Conservation (phyloP, 1,284 basidiomycete genomes). For the Spongispora temasekensis region DNA sequence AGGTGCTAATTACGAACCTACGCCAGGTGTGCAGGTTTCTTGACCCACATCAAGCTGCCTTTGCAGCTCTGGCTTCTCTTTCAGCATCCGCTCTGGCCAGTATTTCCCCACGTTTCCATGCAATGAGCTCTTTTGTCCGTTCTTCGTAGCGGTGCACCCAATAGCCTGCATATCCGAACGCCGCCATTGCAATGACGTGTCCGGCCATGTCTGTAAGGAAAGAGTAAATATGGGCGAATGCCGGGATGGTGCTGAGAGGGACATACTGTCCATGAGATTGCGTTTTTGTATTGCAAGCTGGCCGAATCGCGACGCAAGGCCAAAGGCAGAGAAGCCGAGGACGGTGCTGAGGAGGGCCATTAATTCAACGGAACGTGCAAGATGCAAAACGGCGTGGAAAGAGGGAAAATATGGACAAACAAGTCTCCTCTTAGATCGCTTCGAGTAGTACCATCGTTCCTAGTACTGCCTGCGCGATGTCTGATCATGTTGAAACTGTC, state of each 20-base stretch:
- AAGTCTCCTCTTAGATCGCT: conserved; percentile 12
- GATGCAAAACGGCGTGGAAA: too few species aligned
- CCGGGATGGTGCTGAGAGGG: neutral
- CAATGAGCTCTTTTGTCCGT: conserved; percentile 57
- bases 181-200: conserved; percentile 64
- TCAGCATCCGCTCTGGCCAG: conserved; percentile 37
- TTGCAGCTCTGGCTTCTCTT: conserved; percentile 19
- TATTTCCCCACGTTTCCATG: conserved; percentile 62
- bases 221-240: neutral
- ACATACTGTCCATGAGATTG: conserved; percentile 68
- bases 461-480: too few species aligned
- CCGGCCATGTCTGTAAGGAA: conserved; percentile 56
- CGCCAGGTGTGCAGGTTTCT: conserved; percentile 1
- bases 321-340: conserved; percentile 77
- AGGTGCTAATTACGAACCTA: conserved; percentile 25
- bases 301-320: conserved; percentile 75
- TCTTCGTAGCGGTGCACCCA: conserved; percentile 68
- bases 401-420: conserved; percentile 27
- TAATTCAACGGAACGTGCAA: too few species aligned
- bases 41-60: conserved; percentile 16
- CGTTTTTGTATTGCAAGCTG: conserved; percentile 80
- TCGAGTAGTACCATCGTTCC: too few species aligned
- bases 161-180: conserved; percentile 68
- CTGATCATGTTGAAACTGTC: conserved; percentile 2
- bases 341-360: conserved; percentile 77